These are phyloP conservation scores for Aspergillus hiratsukae DNA, from an alignment of 2,329 filamentous ascomycete species.

Conservation along the genomic window DNA sequence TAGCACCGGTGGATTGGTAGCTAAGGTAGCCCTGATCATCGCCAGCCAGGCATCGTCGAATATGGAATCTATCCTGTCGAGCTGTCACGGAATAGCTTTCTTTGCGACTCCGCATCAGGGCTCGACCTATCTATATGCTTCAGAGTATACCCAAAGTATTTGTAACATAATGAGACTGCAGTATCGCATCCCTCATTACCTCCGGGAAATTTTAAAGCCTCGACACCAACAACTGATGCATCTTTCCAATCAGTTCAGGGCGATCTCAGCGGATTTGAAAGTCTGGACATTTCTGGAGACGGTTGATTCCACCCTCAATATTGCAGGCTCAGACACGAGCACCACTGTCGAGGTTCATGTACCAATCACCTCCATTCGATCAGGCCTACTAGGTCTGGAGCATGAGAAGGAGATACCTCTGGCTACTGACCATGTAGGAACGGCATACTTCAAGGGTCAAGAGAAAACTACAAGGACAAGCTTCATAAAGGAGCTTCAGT, in stretches of 20 bases:
- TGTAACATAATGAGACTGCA: conserved; percentile 50
- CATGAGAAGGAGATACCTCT: conserved; percentile 30
- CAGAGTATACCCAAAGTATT: conserved; percentile 53
- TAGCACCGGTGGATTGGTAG: conserved; percentile 57
- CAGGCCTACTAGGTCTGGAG: conserved; percentile 28
- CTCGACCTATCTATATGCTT: conserved; percentile 59
- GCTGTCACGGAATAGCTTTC: conserved; percentile 60
- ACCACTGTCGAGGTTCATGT: conserved; percentile 55
- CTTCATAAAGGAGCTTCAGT: conserved; percentile 23
- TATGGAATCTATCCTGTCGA: conserved; percentile 43
- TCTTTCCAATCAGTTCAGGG: conserved; percentile 52
- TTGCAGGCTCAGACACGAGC: conserved; percentile 29
- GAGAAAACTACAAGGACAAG: conserved; percentile 23
- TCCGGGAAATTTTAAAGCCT: conserved; percentile 50
- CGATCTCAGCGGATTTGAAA: conserved; percentile 54
- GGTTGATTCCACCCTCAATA: conserved; percentile 54
- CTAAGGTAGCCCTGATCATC: conserved; percentile 51
- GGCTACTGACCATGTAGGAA: conserved; percentile 29
- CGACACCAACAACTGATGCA: conserved; percentile 48
- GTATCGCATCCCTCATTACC: conserved; percentile 46
- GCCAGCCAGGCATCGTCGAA: conserved; percentile 24
- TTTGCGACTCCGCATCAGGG: conserved; percentile 60
- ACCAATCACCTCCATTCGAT: conserved; percentile 51
- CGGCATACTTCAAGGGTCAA: conserved; percentile 28
- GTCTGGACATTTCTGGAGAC: conserved; percentile 63